Evolutionary conservation across 208 protist genomes (phyloP), one percentile per base, ranked within the genome.

Genomic region (Leishmania lainsoni): DNA sequence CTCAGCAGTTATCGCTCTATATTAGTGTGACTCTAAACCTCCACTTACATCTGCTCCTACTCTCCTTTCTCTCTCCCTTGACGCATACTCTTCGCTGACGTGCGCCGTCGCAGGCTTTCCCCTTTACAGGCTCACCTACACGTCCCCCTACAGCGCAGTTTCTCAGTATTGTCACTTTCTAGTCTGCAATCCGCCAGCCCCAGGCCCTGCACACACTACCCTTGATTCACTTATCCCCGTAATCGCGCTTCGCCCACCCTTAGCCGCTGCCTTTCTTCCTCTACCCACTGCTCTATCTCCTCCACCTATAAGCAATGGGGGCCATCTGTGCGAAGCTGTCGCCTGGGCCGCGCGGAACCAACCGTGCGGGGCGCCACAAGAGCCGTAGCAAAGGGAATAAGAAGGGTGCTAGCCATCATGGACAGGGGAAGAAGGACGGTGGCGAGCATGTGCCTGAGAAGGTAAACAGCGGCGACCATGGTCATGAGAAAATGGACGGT

Each of bases 271-370:
- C 65, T 39, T 39, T 35, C 59, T 65, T n/a, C 20, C 14, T 45
- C 29, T 45, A 39, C 29, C 8, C 65, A 29, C 26, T n/a, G 1
- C 12, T 29, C 42, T n/a, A 42, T 51, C 68, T 49, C 68, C 68
- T 9, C 68, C 42, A 22, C 68, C 6, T 72, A 35, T 72, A 72
- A 35, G n/a, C 68, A 49, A 72, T 72, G 68, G 68, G 68, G 51
- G 2, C 0, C 45, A 14, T 0, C 22, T 72, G 68, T 42, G 17
- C 42, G 3, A 72, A 72, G 35, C 22, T 32, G 22, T 49, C 17
- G 20, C 6, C 42, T 3, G 52, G 0, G 68, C 0, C 9, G 68
- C 35, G 32, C 35, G 5, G 0, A 1, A 39, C 35, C 35, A 39
- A 39, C 35, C 35, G 35, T 39, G 1, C 35, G 35, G 2, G 1